Evolutionary conservation across 257 asterid species (phyloP).

Genomic region (Knoxia roxburghii): DNA sequence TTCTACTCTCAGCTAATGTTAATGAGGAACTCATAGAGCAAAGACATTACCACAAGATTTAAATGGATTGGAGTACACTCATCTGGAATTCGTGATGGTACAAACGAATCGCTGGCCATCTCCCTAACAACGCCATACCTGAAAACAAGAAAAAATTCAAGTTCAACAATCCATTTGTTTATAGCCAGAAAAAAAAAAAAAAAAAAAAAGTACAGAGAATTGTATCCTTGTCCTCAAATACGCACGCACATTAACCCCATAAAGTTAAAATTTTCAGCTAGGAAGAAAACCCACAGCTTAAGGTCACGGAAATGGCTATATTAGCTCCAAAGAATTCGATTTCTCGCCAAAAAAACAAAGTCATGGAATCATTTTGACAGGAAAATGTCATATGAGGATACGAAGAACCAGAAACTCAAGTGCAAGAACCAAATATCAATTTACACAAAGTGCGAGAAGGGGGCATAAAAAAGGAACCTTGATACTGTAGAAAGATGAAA

Average conservation of each 20-base stretch:
- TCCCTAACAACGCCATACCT: conserved; percentile 65
- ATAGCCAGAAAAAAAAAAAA: neutral
- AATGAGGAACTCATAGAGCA: neutral
- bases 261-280: neutral
- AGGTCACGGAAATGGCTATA: neutral
- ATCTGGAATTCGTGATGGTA: conserved; percentile 49
- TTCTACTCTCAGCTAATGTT: neutral
- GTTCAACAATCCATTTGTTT: neutral
- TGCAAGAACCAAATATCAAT: neutral
- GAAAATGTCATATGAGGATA: no score
- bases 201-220: neutral
- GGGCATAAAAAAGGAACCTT: conserved; percentile 32
- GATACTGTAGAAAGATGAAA: conserved; percentile 71
- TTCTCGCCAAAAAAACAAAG: neutral
- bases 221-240: neutral
- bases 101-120: conserved; percentile 40
- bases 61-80: conserved; percentile 80
- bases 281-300: neutral
- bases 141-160: conserved; percentile 19
- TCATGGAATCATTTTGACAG: no score
- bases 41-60: conserved; percentile 70
- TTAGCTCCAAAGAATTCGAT: neutral
- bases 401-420: neutral
- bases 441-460: neutral
- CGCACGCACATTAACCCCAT: neutral